Evolutionary conservation across 257 asterid species (phyloP).

Genomic region (Catharanthus roseus): DNA sequence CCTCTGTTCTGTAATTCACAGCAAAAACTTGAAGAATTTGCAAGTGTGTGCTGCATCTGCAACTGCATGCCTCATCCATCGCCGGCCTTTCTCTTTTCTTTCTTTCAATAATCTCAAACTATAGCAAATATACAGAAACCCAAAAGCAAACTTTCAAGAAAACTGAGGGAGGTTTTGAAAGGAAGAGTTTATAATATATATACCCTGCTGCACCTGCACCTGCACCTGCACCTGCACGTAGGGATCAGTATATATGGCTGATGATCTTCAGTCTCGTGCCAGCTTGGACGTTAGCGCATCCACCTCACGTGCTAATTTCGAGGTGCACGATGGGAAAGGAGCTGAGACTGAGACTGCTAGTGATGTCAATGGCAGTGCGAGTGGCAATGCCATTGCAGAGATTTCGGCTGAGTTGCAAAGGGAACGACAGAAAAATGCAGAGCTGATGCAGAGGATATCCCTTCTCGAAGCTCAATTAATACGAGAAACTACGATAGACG

Average conservation of each 20-base stretch:
- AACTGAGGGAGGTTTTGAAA: no score
- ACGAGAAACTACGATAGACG: constrained; percentile 5
- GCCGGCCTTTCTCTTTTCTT: not conserved
- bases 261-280: constrained; percentile 10
- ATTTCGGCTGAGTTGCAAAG: constrained; percentile 26
- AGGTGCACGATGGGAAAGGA: constrained; percentile 15
- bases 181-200: no score
- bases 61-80: no score
- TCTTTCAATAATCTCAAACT: not conserved
- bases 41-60: no score
- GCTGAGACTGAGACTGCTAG: not conserved
- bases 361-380: no score
- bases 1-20: no score
- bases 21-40: no score
- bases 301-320: not conserved
- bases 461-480: constrained; percentile 17
- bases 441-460: constrained; percentile 22
- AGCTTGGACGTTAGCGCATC: constrained; percentile 13
- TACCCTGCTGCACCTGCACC: no score
- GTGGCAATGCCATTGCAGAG: constrained; percentile 16
- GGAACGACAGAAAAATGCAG: constrained; percentile 21
- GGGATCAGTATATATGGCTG: not conserved
- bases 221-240: no score
- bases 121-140: not conserved
- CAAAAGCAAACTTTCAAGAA: not conserved